phyloP scores from a whole-genome alignment of 331 rosid species.

The Rosa hybrid region DNA sequence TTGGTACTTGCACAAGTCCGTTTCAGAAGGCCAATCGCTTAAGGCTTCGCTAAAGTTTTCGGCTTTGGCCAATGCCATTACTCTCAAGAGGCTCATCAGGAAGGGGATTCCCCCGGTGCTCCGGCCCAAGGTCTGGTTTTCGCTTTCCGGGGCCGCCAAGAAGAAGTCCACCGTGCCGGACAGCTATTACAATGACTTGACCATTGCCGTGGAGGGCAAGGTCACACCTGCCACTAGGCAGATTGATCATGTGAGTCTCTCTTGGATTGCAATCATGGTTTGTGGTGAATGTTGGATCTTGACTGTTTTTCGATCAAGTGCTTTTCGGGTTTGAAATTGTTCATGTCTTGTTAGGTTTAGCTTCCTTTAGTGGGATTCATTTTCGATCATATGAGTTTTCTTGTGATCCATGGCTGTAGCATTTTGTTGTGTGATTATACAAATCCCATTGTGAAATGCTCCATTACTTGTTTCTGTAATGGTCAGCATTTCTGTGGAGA shows the following conservation, averaged over 20 bases:
- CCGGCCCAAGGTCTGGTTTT: constrained; percentile 96
- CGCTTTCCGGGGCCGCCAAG: constrained; percentile 94
- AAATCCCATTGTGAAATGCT: not conserved
- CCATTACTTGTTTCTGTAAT: not conserved
- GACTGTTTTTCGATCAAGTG: not conserved
- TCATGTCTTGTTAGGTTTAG: no score
- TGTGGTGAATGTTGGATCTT: not conserved
- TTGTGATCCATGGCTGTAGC: not conserved
- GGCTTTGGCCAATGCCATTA: constrained; percentile 74
- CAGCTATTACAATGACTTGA: constrained; percentile 85
- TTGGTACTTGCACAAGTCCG: constrained; percentile 84
- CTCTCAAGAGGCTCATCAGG: constrained; percentile 85
- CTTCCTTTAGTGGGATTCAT: not conserved
- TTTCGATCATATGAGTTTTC: not conserved
- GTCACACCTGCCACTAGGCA: constrained; percentile 96
- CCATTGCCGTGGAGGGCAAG: constrained; percentile 85
- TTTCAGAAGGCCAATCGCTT: constrained; percentile 75
- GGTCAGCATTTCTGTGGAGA: not conserved
- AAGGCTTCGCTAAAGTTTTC: constrained; percentile 82
- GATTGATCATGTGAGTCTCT: constrained; percentile 90
- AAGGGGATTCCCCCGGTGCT: constrained; percentile 97
- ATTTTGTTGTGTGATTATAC: not conserved
- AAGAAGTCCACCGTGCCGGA: constrained; percentile 98
- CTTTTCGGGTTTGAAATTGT: not conserved
- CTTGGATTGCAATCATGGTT: not conserved